These are phyloP conservation scores for Marchantia polymorpha DNA, from an alignment of 225 moss, liverwort and hornwort species.

Conservation along the genomic window DNA sequence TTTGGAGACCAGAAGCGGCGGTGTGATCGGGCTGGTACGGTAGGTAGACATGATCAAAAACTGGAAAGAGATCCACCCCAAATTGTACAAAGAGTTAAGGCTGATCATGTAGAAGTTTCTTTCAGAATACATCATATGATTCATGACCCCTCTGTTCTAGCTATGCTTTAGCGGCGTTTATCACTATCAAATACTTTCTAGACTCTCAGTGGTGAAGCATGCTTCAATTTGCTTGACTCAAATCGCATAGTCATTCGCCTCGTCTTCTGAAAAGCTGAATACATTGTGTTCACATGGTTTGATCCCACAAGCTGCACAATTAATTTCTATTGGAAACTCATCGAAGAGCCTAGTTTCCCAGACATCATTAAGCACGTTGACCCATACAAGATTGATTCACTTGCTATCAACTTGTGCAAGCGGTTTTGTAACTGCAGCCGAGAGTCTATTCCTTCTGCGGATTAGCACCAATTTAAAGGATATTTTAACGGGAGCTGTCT, in stretches of 20 bases:
- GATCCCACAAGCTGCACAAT: constrained; percentile 79
- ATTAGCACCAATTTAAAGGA: constrained; percentile 94
- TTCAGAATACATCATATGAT: constrained; percentile 49
- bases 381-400: constrained; percentile 92
- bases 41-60: constrained; percentile 98
- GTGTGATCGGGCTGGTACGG: no score
- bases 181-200: constrained; percentile 63
- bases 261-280: constrained; percentile 78
- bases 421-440: constrained; percentile 89
- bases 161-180: constrained; percentile 55
- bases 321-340: constrained; percentile 81
- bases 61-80: constrained; percentile 79
- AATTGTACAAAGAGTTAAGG: constrained; percentile 94
- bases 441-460: constrained; percentile 76
- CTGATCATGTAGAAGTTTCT: constrained; percentile 68
- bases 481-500: constrained; percentile 85
- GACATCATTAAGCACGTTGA: constrained; percentile 82
- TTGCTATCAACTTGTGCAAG: constrained; percentile 84
- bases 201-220: constrained; percentile 97
- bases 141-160: constrained; percentile 41
- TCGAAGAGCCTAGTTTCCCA: constrained; percentile 78
- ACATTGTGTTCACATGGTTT: constrained; percentile 90
- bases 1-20: no score
- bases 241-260: constrained; percentile 86
- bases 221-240: constrained; percentile 90